A percentile compares a stretch with the other conserved stretches of the same genome.
Evolutionary conservation across 805 yeast genomes (phyloP).

Genomic region (Ogataea pini): DNA sequence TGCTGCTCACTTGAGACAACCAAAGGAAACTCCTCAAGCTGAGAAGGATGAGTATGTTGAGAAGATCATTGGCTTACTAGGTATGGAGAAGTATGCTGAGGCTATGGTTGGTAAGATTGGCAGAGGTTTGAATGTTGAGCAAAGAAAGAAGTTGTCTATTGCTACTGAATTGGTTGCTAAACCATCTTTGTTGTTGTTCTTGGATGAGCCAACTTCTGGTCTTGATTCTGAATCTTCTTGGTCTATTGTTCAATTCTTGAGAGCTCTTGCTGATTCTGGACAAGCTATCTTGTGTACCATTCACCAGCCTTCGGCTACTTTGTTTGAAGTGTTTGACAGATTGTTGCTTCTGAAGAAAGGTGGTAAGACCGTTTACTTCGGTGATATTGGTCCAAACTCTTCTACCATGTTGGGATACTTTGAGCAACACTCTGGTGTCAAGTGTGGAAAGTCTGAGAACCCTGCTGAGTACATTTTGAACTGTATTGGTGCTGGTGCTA

Average conservation of each 20-base stretch:
- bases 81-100: constrained; percentile 49
- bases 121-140: constrained; percentile 53
- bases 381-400: constrained; percentile 52
- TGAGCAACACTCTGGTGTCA: constrained; percentile 58
- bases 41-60: constrained; percentile 47
- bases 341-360: constrained; percentile 50
- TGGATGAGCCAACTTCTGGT: constrained; percentile 65
- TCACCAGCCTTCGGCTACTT: constrained; percentile 50
- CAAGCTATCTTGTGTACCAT: constrained; percentile 59
- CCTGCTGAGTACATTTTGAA: constrained; percentile 78
- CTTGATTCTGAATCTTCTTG: constrained; percentile 59
- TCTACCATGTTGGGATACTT: constrained; percentile 45
- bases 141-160: constrained; percentile 52
- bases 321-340: constrained; percentile 46
- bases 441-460: constrained; percentile 61
- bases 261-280: constrained; percentile 50
- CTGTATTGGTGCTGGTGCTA: constrained; percentile 81
- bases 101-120: constrained; percentile 51
- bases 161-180: constrained; percentile 58
- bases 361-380: constrained; percentile 54
- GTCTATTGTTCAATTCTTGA: constrained; percentile 54
- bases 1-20: constrained; percentile 52
- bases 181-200: constrained; percentile 51
- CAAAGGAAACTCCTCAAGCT: constrained; percentile 37
- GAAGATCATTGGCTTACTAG: constrained; percentile 40